Base-by-base conservation (phyloP, 176 grass and related monocot species). In the Eleusine coracana region DNA sequence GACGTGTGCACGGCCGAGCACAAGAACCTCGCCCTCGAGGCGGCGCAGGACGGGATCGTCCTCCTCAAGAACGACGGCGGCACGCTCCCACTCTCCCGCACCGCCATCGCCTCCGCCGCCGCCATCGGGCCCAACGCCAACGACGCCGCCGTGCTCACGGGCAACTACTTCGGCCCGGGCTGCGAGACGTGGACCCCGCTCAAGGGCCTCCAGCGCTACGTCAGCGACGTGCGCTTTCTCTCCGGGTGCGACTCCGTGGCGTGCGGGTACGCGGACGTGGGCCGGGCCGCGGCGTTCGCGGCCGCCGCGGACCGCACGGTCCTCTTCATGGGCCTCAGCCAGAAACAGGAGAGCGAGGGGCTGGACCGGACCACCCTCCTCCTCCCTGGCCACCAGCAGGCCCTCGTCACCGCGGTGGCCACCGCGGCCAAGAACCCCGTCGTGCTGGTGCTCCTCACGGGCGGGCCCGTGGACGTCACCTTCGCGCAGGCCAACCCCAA, bases 371-470 rank as follows among this genome's bases (percentile, higher is more conserved):
- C 66, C 15, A 83, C 85, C 45, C 61, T 97, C 27, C 31, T 91
- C 15, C 90, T 97, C n/a, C 95, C 92, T 0, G 92, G 92, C 0
- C 71, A 84, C n/a, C 95, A 97, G 85, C 86, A 88, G 66, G 80
- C 37, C 60, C 88, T 97, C 27, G 88, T 97, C 74, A 86, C 77
- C 11, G 79, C 78, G 0, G 84, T 94, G 11, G 95, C 95, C 2
- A 48, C 8, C 23, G 86, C 84, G 4, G 80, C 92, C 5, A 92
- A 87, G 37, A 68, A 70, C 1, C 92, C 95, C 1, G 86, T 97
- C 6, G 65, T 94, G 78, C 77, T 94, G n/a, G 86, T 97, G 41
- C 80, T 97, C 42, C 85, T 97, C 80, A 94, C 88, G 5, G 95
- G 95, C 16, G 92, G 92, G 6, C 95, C 92, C 0, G 86, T 94